A percentile compares a stretch with the other conserved stretches of the same genome.
These are phyloP conservation scores for Penicillium olsonii DNA, from an alignment of 2,329 filamentous ascomycete genomes.

Conservation along the genomic window DNA sequence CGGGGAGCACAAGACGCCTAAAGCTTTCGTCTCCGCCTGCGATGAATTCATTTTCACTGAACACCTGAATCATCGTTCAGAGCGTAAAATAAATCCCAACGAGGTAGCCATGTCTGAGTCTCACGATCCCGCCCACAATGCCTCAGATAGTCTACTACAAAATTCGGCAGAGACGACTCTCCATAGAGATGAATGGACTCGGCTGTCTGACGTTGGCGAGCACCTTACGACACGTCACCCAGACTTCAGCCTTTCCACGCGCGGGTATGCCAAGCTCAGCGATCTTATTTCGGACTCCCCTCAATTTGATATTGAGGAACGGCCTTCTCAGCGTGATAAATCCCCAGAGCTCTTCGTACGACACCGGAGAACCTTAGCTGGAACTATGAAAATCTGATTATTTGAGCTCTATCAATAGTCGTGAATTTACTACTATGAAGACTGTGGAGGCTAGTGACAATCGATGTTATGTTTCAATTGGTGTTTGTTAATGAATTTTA, in stretches of 20 bases:
- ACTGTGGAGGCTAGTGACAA: neutral
- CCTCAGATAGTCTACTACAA: constrained; percentile 4
- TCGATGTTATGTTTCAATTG: neutral
- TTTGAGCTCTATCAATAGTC: neutral
- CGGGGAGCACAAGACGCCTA: constrained; percentile 29
- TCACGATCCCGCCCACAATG: neutral
- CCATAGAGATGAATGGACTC: constrained; percentile 14
- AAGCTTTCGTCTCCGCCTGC: constrained; percentile 12
- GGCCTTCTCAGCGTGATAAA: neutral
- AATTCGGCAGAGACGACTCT: constrained; percentile 11
- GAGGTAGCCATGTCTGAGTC: neutral
- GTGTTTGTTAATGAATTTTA: too few relatives aligned
- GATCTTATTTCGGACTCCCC: constrained; percentile 2
- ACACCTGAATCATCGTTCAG: constrained; percentile 6
- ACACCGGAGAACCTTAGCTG: neutral
- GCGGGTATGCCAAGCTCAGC: constrained; percentile 10
- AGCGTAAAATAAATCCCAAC: neutral
- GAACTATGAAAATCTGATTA: neutral
- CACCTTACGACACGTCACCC: constrained; percentile 12
- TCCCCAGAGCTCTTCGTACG: constrained; percentile 3
- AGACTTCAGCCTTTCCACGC: constrained; percentile 13
- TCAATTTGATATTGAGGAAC: constrained; percentile 1
- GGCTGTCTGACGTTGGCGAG: constrained; percentile 6
- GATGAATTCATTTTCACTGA: constrained; percentile 13
- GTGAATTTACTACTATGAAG: neutral